These are phyloP conservation scores for Pleurostoma richardsiae DNA, from an alignment of 2,329 filamentous ascomycete genomes.

Conservation along the genomic window DNA sequence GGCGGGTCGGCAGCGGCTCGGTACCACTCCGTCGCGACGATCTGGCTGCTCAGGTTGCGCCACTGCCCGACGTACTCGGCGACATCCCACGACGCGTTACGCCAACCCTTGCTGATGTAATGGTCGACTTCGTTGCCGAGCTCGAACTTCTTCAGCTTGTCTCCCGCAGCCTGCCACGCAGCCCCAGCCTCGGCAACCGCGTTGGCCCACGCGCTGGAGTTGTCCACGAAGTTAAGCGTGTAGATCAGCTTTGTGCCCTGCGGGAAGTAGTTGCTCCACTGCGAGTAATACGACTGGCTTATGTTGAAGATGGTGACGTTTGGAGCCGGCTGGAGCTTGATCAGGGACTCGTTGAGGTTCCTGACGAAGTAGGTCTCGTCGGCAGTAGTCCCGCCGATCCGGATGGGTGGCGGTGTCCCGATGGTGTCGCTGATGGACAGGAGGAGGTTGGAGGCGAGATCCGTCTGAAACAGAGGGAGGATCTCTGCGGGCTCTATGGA, in stretches of 20 bases:
- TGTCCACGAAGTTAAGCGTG: slow-evolving; percentile 25
- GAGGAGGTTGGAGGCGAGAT: slow-evolving; percentile 19
- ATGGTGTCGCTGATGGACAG: slow-evolving; percentile 17
- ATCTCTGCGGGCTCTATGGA: slow-evolving; percentile 28
- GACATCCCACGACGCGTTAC: slow-evolving; percentile 21
- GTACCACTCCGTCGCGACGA: slow-evolving; percentile 23
- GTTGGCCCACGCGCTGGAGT: slow-evolving; percentile 11
- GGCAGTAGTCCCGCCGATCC: slow-evolving; percentile 26
- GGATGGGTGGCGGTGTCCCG: slow-evolving; percentile 23
- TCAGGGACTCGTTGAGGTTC: slow-evolving; percentile 6
- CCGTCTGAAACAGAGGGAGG: slow-evolving; percentile 20
- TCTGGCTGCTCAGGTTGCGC: slow-evolving; percentile 22
- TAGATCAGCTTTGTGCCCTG: slow-evolving; percentile 22
- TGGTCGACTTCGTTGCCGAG: slow-evolving; percentile 30
- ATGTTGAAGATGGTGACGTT: slow-evolving; percentile 13
- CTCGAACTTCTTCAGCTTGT: slow-evolving; percentile 22
- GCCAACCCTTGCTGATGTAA: slow-evolving; percentile 26
- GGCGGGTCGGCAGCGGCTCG: slow-evolving; percentile 11
- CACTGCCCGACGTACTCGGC: slow-evolving; percentile 22
- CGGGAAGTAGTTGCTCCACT: slow-evolving; percentile 24
- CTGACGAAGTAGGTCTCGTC: slow-evolving; percentile 24
- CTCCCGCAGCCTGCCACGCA: slow-evolving; percentile 19
- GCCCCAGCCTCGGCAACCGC: slow-evolving; percentile 17
- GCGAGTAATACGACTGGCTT: slow-evolving; percentile 23
- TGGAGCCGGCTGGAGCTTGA: no score